Conservation (phyloP, 495 filamentous ascomycete genomes). For the Filosporella fistucella region DNA sequence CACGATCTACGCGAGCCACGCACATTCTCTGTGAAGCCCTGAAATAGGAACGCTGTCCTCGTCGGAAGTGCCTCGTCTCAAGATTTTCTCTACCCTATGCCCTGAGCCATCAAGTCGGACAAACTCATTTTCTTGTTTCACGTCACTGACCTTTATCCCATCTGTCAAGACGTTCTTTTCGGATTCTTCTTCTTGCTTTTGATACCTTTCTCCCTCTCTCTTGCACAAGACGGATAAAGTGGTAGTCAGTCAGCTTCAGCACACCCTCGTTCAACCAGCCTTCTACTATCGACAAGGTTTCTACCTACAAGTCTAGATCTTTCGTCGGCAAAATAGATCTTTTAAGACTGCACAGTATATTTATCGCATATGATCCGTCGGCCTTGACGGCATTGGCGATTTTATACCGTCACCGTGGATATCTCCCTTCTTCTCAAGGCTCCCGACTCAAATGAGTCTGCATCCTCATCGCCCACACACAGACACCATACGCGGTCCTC, state of each 20-base stretch:
- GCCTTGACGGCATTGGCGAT: conserved; percentile 25
- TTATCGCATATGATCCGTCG: conserved; percentile 26
- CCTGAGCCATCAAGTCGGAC: conserved; percentile 14
- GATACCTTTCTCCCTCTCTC: not conserved
- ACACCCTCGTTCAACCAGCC: conserved; percentile 1
- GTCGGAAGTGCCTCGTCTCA: conserved; percentile 26
- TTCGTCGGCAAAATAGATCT: conserved; percentile 6
- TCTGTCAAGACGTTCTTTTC: conserved; percentile 11
- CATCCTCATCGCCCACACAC: conserved; percentile 28
- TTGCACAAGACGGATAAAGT: conserved; percentile 16
- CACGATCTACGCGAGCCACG: conserved; percentile 24
- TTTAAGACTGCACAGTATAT: conserved; percentile 8
- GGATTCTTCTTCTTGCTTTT: conserved; percentile 8
- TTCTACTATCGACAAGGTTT: conserved; percentile 18
- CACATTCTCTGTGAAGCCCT: conserved; percentile 18
- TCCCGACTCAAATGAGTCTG: conserved; percentile 76
- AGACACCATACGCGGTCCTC: conserved; percentile 47
- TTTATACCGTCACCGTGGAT: conserved; percentile 73
- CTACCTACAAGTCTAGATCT: conserved; percentile 10
- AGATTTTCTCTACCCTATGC: conserved; percentile 19
- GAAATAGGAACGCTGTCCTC: conserved; percentile 27
- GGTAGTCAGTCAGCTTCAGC: conserved; percentile 12
- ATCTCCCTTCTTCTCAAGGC: conserved; percentile 77
- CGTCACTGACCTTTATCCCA: conserved; percentile 13
- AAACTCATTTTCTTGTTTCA: conserved; percentile 20